Evolutionary conservation across 768 basidiomycete species (phyloP), one percentile per base, ranked within the genome.

Genomic region (Kwoniella sp.): DNA sequence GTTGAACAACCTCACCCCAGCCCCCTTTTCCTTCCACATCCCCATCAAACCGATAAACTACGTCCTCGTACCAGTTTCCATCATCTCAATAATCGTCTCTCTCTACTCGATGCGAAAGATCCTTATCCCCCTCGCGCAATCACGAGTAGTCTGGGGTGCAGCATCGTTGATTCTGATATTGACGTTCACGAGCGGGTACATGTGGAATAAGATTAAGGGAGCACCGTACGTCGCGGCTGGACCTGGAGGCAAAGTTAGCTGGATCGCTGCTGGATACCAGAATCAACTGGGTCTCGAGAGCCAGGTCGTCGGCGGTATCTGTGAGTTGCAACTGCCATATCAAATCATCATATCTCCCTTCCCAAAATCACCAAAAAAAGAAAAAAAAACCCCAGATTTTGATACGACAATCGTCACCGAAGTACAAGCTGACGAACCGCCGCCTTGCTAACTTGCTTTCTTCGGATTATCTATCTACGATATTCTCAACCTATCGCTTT

Each of bases 221-320:
- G 84, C 84, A 51, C 93, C 92, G 2, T 92, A 86, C 76, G 71
- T 79, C 49, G 82, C 82, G 24, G 86, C 86, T 27, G 82, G 82
- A 0, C 84, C 85, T 59, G 63, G 76, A 33, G 79, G 81, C 1
- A 87, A 88, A 24, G 82, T 85, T 53, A 73, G 57, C 50, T 93
- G 92, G 89, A 88, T 99, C 72, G 90, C 92, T 9, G 84, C 82
- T 10, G 95, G 95, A 4, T 97, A 88, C 81, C 88, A 88, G 77
- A 92, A 87, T 71, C 93, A 96, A 80, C 90, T 85, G 75, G 95
- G 94, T 7, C 89, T 94, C 79, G 96, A 99, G 82, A 90, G 89
- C 19, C 89, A 92, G 69, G 89, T 96, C 51, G 83, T 98, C 21
- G 85, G 88, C 2, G 84, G 86, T 67, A 85, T 94, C 26, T 98